These are phyloP conservation scores for Termitomyces titanicus DNA, from an alignment of 768 basidiomycete genomes.

Conservation along the genomic window DNA sequence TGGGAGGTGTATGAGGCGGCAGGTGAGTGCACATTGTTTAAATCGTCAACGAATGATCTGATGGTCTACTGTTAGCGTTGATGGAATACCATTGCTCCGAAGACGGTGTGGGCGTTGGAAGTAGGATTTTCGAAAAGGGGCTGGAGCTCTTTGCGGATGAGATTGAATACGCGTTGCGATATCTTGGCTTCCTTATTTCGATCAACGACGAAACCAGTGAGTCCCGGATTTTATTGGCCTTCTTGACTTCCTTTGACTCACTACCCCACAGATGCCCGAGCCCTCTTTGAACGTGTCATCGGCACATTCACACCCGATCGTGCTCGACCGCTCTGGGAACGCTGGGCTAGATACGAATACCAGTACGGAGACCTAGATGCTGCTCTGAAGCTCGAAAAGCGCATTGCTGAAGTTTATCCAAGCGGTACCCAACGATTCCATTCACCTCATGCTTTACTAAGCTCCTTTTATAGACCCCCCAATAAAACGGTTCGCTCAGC, in stretches of 20 bases:
- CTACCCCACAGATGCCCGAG: conserved; percentile 74
- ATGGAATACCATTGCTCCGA: conserved; percentile 95
- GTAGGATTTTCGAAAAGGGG: conserved; percentile 91
- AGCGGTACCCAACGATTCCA: conserved; percentile 49
- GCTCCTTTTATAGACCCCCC: conserved; percentile 59
- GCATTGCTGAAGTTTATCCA: conserved; percentile 85
- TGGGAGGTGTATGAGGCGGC: conserved; percentile 96
- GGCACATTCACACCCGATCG: conserved; percentile 71
- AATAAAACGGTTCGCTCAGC: conserved; percentile 86
- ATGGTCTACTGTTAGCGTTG: conserved; percentile 51
- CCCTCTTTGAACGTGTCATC: conserved; percentile 89
- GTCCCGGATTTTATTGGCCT: conserved; percentile 24
- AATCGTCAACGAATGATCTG: background rate
- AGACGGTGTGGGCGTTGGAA: conserved; percentile 63
- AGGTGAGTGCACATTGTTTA: conserved; percentile 44
- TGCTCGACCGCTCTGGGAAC: conserved; percentile 88
- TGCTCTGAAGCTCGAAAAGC: conserved; percentile 82
- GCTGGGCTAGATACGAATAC: conserved; percentile 95
- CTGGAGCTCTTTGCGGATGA: conserved; percentile 80
- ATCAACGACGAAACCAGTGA: conserved; percentile 94
- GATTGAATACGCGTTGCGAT: conserved; percentile 81
- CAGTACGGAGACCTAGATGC: conserved; percentile 88
- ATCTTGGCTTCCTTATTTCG: conserved; percentile 89
- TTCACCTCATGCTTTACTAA: background rate
- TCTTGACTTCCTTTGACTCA: conserved; percentile 1